phyloP scores from a whole-genome alignment of 208 protist genomes.

The Leishmania braziliensis region DNA sequence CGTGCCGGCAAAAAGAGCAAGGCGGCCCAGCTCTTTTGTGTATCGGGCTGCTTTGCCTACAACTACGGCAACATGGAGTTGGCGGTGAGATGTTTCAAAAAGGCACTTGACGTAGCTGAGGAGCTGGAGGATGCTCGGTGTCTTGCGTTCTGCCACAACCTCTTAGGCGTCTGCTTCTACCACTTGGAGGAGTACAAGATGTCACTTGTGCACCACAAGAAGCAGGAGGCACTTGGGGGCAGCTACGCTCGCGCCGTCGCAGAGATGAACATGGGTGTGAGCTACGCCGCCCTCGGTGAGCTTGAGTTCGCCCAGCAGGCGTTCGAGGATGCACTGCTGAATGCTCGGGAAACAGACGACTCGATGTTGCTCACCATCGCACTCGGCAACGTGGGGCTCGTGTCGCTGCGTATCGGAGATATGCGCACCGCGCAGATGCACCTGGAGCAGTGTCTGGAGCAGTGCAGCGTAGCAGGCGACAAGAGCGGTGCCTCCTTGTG shows the following conservation, averaged over 20 bases:
- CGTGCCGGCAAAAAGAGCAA: constrained; percentile 54
- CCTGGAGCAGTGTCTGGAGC: constrained; percentile 84
- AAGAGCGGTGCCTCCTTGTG: constrained; percentile 84
- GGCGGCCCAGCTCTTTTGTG: constrained; percentile 57
- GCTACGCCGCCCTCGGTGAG: constrained; percentile 83
- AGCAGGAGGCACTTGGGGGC: constrained; percentile 82
- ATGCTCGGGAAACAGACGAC: constrained; percentile 61
- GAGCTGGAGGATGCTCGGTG: constrained; percentile 50
- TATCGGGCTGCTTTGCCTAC: constrained; percentile 77
- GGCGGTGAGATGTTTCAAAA: constrained; percentile 55
- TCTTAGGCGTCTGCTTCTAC: constrained; percentile 80
- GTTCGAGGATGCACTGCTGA: constrained; percentile 72
- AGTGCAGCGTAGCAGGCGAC: constrained; percentile 81
- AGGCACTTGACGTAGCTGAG: constrained; percentile 62
- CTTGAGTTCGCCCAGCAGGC: constrained; percentile 78
- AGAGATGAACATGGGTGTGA: constrained; percentile 87
- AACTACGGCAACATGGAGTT: constrained; percentile 82
- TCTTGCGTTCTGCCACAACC: constrained; percentile 84
- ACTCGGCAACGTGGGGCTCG: constrained; percentile 81
- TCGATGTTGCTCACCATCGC: constrained; percentile 80
- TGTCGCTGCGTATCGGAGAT: constrained; percentile 75
- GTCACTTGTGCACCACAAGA: constrained; percentile 81
- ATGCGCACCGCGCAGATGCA: constrained; percentile 76
- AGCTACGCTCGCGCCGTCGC: constrained; percentile 78
- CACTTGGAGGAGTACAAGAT: constrained; percentile 74